Evolutionary conservation across 1,284 basidiomycete species (phyloP).

Genomic region (Leccinum pachyderme): DNA sequence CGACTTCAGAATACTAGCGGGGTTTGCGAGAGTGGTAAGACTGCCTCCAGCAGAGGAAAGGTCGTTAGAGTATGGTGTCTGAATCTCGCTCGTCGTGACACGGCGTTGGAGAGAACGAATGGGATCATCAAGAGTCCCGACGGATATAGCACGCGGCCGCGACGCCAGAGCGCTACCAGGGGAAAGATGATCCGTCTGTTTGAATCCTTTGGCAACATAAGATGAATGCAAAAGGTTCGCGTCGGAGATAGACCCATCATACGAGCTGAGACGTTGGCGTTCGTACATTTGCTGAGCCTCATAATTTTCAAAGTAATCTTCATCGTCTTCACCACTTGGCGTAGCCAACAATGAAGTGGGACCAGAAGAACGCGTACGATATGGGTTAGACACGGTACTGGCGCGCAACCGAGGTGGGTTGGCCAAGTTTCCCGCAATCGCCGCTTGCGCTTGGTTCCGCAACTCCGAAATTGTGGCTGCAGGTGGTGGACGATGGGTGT

Average conservation of each 20-base stretch:
- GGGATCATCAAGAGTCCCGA: constrained; percentile 85
- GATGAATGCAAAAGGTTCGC: constrained; percentile 50
- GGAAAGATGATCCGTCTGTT: constrained; percentile 64
- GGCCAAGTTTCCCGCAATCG: constrained; percentile 78
- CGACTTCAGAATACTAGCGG: constrained; percentile 56
- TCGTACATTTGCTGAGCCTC: constrained; percentile 48
- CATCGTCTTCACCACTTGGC: constrained; percentile 65
- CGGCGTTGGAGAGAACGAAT: constrained; percentile 63
- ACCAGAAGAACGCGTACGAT: constrained; percentile 60
- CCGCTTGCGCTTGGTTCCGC: constrained; percentile 83
- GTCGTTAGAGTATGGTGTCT: constrained; percentile 57
- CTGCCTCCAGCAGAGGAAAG: constrained; percentile 38
- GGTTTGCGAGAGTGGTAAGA: constrained; percentile 44
- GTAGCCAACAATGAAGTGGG: constrained; percentile 57
- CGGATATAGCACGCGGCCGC: constrained; percentile 87
- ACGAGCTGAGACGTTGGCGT: constrained; percentile 55
- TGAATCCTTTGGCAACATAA: constrained; percentile 72
- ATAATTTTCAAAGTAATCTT: constrained; percentile 66
- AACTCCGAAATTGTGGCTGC: constrained; percentile 84
- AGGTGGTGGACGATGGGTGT: constrained; percentile 59
- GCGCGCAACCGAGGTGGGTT: constrained; percentile 79
- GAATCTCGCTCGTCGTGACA: constrained; percentile 55
- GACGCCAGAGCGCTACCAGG: constrained; percentile 41
- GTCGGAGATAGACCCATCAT: constrained; percentile 53
- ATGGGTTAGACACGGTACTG: constrained; percentile 87